phyloP scores from a whole-genome alignment of 1,284 basidiomycete species.

The Vanrija pseudolonga region DNA sequence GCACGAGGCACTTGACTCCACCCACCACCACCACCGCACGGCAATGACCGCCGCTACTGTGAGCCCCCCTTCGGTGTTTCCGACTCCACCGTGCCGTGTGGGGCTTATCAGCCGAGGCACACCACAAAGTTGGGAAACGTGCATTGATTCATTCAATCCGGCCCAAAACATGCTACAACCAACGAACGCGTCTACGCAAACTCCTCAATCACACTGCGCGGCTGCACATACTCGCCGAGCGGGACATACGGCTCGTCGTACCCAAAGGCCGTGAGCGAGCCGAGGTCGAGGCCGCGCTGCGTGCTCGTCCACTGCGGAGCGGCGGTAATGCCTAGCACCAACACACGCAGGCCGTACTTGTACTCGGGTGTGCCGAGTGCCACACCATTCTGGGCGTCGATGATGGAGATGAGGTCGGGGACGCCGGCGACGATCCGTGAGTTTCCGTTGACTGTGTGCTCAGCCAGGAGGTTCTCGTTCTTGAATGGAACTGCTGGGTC shows the following conservation, averaged over 20 bases:
- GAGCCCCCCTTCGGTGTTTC: too few relatives aligned
- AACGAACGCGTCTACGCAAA: slow-evolving; percentile 15
- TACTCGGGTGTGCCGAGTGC: slow-evolving; percentile 57
- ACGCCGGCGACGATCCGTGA: slow-evolving; percentile 51
- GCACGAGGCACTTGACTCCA: too few relatives aligned
- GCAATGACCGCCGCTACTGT: too few relatives aligned
- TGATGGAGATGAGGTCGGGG: slow-evolving; percentile 58
- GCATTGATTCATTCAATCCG: too few relatives aligned
- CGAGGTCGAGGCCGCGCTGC: slow-evolving; percentile 52
- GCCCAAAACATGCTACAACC: too few relatives aligned
- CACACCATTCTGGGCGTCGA: slow-evolving; percentile 58
- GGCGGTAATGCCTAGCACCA: slow-evolving; percentile 58
- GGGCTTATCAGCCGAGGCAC: too few relatives aligned
- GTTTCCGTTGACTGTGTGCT: slow-evolving; percentile 45
- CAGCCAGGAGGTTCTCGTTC: slow-evolving; percentile 58
- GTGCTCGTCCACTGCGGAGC: slow-evolving; percentile 59
- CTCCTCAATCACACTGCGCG: slow-evolving; percentile 45
- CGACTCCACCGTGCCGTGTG: too few relatives aligned
- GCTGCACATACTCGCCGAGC: slow-evolving; percentile 41
- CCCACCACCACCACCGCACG: too few relatives aligned
- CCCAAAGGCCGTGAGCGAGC: slow-evolving; percentile 29
- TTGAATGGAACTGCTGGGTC: slow-evolving; percentile 55
- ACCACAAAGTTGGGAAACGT: too few relatives aligned
- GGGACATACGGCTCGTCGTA: slow-evolving; percentile 36
- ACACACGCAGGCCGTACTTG: slow-evolving; percentile 58